Evolutionary conservation across 2,329 filamentous ascomycete species (phyloP), one percentile per base, ranked within the genome.

Genomic region (Metarhizium humberi): DNA sequence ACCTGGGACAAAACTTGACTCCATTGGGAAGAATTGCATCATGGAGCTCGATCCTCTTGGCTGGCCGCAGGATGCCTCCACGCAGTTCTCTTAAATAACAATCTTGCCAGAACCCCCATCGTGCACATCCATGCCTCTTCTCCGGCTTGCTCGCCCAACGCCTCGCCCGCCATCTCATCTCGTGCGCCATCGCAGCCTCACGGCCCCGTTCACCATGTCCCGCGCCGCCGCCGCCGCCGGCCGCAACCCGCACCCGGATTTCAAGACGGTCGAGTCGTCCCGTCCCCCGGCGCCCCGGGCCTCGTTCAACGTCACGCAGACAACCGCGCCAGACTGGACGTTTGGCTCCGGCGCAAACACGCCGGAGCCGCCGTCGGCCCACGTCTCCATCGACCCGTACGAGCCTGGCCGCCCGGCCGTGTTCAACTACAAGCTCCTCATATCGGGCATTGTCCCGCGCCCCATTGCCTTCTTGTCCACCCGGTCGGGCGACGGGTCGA

Each of bases 361-460:
- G 56, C 61, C 18, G 57, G 32, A 34, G 32, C 59, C 57, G 57
- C 60, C 58, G 55, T 56, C 40, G 56, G 49, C 54, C 57, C 89
- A 96, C 72, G 71, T 92, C 60, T 75, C 85, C 65, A 95, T 96
- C 63, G 86, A 96, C 69, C 92, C 92, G 0, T 84, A 92, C 68
- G 86, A 79, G 55, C 74, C 83, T 32, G 88, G 85, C 36, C 81
- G 92, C 0, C 78, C 84, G 0, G 72, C 82, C 0, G 73, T 76
- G 1, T 84, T 81, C 73, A 96, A 96, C 78, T 96, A 97, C 80
- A 96, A 95, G 73, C 81, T 96, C 14, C 77, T 96, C 58, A 95
- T 96, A 70, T 88, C 84, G 18, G 84, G 83, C 59, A 82, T 96
- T 61, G 80, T 91, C 16, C 92, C 92, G 1, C 82, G 92, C 13